These are phyloP conservation scores for Diplodia corticola DNA, from an alignment of 2,329 filamentous ascomycete species.

Conservation along the genomic window DNA sequence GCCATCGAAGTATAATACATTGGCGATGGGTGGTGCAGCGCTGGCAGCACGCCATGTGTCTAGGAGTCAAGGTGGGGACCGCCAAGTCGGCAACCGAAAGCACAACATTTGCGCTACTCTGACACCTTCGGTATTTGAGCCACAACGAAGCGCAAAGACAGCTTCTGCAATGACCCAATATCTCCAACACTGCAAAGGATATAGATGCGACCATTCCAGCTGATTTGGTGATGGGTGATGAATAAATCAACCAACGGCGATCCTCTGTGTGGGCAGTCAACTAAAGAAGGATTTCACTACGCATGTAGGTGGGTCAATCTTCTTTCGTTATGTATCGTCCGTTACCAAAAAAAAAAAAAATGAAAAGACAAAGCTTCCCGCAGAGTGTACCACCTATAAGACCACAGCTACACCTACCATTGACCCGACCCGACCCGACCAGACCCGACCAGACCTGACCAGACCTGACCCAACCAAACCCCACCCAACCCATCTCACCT, in stretches of 20 bases:
- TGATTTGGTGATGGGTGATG: not conserved
- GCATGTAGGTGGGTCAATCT: too few species aligned
- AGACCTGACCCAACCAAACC: too few species aligned
- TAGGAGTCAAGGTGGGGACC: not conserved
- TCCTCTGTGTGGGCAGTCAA: too few species aligned
- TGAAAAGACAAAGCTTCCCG: too few species aligned
- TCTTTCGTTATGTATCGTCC: too few species aligned
- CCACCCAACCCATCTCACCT: not conserved
- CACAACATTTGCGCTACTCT: constrained; percentile 11
- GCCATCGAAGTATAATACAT: not conserved
- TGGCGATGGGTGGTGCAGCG: not conserved
- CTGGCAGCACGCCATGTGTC: not conserved
- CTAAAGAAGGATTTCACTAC: too few species aligned
- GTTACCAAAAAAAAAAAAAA: too few species aligned
- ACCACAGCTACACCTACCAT: too few species aligned
- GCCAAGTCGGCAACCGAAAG: not conserved
- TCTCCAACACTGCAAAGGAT: not conserved
- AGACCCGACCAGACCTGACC: too few species aligned
- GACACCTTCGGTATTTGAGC: not conserved
- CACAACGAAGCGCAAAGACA: not conserved
- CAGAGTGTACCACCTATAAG: too few species aligned
- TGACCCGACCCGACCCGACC: too few species aligned
- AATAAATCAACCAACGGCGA: too few species aligned
- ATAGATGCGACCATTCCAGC: not conserved
- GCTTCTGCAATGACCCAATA: not conserved